Conservation (phyloP, 441 rosid species). For the Corymbia citriodora region DNA sequence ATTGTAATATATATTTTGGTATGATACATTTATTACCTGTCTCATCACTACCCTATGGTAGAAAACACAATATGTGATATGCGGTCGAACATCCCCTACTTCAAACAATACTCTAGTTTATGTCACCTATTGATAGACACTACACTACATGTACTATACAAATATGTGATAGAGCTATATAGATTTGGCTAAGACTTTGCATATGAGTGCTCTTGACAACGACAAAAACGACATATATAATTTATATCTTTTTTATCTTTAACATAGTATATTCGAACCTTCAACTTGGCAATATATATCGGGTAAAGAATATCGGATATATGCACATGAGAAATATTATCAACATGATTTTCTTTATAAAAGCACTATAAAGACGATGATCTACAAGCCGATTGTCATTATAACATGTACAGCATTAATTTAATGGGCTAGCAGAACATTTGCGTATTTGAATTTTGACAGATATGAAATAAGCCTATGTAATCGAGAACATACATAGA, state of each 20-base stretch:
- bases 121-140: background rate
- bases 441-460: too few species aligned
- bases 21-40: too few species aligned
- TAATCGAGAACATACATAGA: too few species aligned
- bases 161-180: background rate
- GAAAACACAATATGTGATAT: too few species aligned
- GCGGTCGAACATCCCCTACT: background rate
- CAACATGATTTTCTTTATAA: background rate
- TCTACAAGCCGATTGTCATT: background rate
- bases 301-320: background rate
- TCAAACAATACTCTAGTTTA: background rate
- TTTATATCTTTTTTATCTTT: background rate
- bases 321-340: background rate
- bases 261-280: background rate
- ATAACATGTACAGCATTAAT: background rate
- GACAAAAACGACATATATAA: background rate
- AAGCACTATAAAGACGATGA: background rate
- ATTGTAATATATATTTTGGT: too few species aligned
- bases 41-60: too few species aligned
- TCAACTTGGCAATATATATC: background rate
- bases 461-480: too few species aligned
- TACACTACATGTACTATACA: background rate
- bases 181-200: background rate
- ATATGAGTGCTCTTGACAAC: background rate
- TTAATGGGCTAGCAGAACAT: too few species aligned